Percentiles rank a stretch among this genome's conserved stretches.
These are phyloP conservation scores for Artomyces pyxidatus DNA, from an alignment of 768 basidiomycete genomes.

Conservation along the genomic window DNA sequence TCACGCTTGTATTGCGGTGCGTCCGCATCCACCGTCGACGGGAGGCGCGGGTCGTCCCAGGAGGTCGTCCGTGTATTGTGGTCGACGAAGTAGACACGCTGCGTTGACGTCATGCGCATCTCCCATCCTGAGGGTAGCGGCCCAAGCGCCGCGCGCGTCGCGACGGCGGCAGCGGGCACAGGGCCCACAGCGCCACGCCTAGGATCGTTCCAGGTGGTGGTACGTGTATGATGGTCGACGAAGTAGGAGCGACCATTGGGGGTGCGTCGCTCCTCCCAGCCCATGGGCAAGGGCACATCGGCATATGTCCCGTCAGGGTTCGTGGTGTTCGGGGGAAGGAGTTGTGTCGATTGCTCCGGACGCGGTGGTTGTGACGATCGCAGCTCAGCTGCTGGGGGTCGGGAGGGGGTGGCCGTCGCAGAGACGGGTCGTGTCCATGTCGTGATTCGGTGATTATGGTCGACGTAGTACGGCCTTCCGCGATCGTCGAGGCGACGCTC, in stretches of 20 bases:
- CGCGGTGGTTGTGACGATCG: constrained; percentile 7
- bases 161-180: constrained; percentile 33
- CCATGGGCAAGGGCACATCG: constrained; percentile 71
- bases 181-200: constrained; percentile 49
- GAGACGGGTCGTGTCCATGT: constrained; percentile 76
- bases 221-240: constrained; percentile 72
- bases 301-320: constrained; percentile 31
- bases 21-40: constrained; percentile 73
- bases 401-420: constrained; percentile 19
- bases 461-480: constrained; percentile 77
- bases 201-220: constrained; percentile 90
- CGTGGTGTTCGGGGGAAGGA: constrained; percentile 11
- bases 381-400: constrained; percentile 12
- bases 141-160: constrained; percentile 46
- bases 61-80: constrained; percentile 85
- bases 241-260: constrained; percentile 78
- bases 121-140: constrained; percentile 91
- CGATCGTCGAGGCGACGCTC: constrained; percentile 71
- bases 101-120: constrained; percentile 83
- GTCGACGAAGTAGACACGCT: constrained; percentile 87
- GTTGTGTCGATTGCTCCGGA: constrained; percentile 5
- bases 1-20: constrained; percentile 96
- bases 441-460: constrained; percentile 75
- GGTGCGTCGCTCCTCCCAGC: constrained; percentile 89
- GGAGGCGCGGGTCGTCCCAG: constrained; percentile 90